These are phyloP conservation scores for Bacterosira constricta DNA, from an alignment of 108 stramenopile genomes.

Conservation along the genomic window DNA sequence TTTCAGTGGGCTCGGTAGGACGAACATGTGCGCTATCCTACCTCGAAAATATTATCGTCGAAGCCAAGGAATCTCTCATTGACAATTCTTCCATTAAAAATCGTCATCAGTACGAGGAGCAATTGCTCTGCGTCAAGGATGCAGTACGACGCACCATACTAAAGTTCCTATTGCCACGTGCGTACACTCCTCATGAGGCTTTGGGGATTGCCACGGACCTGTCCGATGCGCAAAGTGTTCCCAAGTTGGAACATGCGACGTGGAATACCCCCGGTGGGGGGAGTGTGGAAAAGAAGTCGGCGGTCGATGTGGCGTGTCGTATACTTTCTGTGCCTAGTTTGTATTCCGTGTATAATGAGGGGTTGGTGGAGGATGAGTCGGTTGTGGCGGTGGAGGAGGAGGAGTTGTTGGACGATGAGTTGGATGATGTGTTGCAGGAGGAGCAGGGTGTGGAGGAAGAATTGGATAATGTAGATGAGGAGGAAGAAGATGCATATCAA, in stretches of 20 bases:
- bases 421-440: neutral
- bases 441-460: slow-evolving; percentile 9
- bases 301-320: slow-evolving; percentile 9
- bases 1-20: slow-evolving; percentile 22
- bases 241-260: slow-evolving; percentile 5
- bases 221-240: slow-evolving; percentile 28
- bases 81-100: neutral
- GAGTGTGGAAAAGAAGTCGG: neutral
- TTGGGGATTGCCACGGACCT: slow-evolving; percentile 27
- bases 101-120: neutral
- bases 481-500: neutral
- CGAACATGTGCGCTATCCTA: slow-evolving; percentile 35
- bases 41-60: slow-evolving; percentile 7
- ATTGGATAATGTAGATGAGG: neutral
- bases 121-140: slow-evolving; percentile 40
- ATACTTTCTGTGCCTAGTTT: slow-evolving; percentile 14
- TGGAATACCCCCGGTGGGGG: neutral
- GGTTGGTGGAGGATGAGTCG: neutral
- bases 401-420: slow-evolving; percentile 17
- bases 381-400: too few species aligned
- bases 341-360: neutral
- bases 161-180: slow-evolving; percentile 37
- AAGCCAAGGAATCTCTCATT: slow-evolving; percentile 28
- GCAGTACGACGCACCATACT: slow-evolving; percentile 38
- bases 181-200: slow-evolving; percentile 33